Evolutionary conservation across 2,329 filamentous ascomycete species (phyloP).

Genomic region (Dryadomyces quercus-mongolicae): DNA sequence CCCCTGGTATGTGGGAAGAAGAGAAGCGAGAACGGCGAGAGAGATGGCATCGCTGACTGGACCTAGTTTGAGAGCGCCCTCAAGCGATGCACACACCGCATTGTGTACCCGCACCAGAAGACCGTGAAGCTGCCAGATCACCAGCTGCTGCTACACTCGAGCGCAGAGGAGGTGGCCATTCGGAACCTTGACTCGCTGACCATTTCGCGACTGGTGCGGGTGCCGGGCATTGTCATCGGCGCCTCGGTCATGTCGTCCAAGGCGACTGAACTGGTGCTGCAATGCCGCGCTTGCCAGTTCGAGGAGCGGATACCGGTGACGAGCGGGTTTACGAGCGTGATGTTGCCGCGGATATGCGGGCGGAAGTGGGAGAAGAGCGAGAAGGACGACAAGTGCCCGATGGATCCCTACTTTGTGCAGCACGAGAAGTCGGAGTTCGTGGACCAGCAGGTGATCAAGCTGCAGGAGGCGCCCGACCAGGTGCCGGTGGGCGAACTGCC

Average conservation of each 20-base stretch:
- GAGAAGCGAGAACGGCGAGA: neutral
- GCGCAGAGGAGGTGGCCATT: constrained; percentile 81
- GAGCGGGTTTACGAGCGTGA: constrained; percentile 79
- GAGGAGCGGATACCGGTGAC: constrained; percentile 58
- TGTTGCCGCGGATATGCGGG: constrained; percentile 68
- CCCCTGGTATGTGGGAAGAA: constrained; percentile 50
- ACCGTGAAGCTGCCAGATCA: constrained; percentile 69
- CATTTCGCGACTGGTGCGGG: constrained; percentile 87
- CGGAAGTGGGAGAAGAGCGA: constrained; percentile 54
- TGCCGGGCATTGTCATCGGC: constrained; percentile 94
- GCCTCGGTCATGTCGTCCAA: constrained; percentile 96
- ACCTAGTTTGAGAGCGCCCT: constrained; percentile 78
- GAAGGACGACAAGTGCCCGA: constrained; percentile 63
- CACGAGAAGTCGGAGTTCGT: constrained; percentile 93
- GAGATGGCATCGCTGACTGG: neutral
- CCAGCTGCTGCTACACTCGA: constrained; percentile 89
- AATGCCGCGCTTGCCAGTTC: constrained; percentile 78
- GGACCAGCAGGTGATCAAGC: constrained; percentile 94
- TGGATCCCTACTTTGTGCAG: constrained; percentile 92
- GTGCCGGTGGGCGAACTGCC: constrained; percentile 94
- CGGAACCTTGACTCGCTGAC: constrained; percentile 86
- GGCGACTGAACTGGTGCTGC: constrained; percentile 72
- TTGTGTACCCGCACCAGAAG: constrained; percentile 69
- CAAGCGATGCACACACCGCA: constrained; percentile 82
- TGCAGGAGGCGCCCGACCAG: constrained; percentile 94